Base-by-base conservation (phyloP, 1,284 basidiomycete genomes). In the Takashimella koratensis region DNA sequence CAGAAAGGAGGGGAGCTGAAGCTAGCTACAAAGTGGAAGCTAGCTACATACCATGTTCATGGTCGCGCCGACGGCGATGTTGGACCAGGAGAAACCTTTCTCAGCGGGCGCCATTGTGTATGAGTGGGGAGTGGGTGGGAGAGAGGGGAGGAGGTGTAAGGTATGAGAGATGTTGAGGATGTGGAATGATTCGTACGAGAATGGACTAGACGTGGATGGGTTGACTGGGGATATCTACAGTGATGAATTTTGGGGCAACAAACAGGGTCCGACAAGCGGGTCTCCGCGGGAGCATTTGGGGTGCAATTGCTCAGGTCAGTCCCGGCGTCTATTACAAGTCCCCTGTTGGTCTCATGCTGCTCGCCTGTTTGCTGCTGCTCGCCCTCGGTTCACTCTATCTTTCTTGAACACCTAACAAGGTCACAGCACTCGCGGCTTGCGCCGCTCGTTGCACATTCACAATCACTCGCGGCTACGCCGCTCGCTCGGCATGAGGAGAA, bases 11-110 rank as follows among this genome's bases (percentile, higher is more conserved):
- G 20, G 43, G 30, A 41, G 21, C 54, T 27, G 30, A 22, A 16
- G 30, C 3, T 25, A 10, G 30, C 8, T 39, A 45, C 41, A 5
- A 5, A 13, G 20, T 20, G 42, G n/a, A 13, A 19, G 20, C 40
- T 27, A 12, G 21, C 10, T 4, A 47, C 56, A 58, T 78, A 91
- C 89, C 88, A 95, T 88, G 81, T 95, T 93, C 90, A 96, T 96
- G 68, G 92, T 93, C 65, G 81, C 91, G 79, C 94, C 94, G 77
- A 98, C 90, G 62, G 94, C 95, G 78, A 98, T 97, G 81, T 98
- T 98, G 69, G 91, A 94, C 93, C 93, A 98, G 79, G 84, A 94
- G 71, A 97, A 84, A 69, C 93, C 92, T 77, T 95, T 95, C 78
- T 94, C 76, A 62, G 71, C 70, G 43, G 80, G 80, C 25, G 80